Evolutionary conservation across 495 filamentous ascomycete genomes (phyloP).

Genomic region (Penicillium bialowiezense): DNA sequence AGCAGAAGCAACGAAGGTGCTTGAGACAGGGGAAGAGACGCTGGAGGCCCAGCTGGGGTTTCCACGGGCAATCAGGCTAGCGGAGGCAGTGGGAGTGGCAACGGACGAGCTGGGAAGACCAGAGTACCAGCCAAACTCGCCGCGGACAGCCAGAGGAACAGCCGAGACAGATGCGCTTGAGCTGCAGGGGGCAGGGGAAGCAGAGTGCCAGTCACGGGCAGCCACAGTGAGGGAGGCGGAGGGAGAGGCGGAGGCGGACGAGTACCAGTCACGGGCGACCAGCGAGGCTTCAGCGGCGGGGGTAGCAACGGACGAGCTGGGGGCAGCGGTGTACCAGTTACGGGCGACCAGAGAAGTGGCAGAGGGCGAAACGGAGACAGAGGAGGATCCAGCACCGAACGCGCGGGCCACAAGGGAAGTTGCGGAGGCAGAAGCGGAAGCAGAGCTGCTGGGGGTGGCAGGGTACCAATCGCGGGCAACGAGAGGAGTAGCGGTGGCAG

Average conservation of each 20-base stretch:
- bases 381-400: slow-evolving; percentile 2
- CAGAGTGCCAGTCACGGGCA: slow-evolving; percentile 3
- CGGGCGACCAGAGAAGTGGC: slow-evolving; percentile 3
- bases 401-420: slow-evolving; percentile 14
- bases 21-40: slow-evolving; percentile 7
- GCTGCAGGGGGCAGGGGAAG: background rate
- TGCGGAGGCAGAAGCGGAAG: background rate
- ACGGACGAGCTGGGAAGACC: background rate
- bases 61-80: background rate
- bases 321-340: slow-evolving; percentile 2
- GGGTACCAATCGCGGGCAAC: slow-evolving; percentile 10
- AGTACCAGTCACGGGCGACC: slow-evolving; percentile 3
- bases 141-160: slow-evolving; percentile 9
- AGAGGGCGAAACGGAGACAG: slow-evolving; percentile 1
- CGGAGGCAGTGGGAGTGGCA: slow-evolving; percentile 1
- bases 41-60: slow-evolving; percentile 10
- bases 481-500: slow-evolving; percentile 1
- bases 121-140: slow-evolving; percentile 5
- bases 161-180: slow-evolving; percentile 4
- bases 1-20: slow-evolving; percentile 7
- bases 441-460: slow-evolving; percentile 3
- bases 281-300: slow-evolving; percentile 4
- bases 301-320: background rate
- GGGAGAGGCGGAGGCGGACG: background rate
- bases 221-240: background rate